phyloP scores from a whole-genome alignment of 2,329 filamentous ascomycete species.

The Colletotrichum somersetense region DNA sequence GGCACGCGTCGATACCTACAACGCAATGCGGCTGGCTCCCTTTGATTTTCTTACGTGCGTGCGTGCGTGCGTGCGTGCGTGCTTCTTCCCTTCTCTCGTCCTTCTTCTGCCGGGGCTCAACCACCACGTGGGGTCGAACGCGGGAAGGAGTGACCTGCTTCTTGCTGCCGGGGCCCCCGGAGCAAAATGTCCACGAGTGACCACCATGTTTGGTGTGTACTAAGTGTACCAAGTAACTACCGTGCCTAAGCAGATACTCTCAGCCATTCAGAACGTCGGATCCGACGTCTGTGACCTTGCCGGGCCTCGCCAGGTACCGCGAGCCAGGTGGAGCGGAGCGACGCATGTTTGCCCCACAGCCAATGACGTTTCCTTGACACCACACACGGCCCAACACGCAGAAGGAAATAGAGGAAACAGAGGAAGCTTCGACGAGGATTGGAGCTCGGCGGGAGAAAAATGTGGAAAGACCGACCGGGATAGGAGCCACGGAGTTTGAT shows the following conservation, averaged over 20 bases:
- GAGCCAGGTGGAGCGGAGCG: neutral
- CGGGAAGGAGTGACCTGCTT: slow-evolving; percentile 22
- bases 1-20: too few relatives aligned
- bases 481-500: neutral
- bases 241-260: neutral
- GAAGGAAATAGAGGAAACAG: slow-evolving; percentile 18
- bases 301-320: neutral
- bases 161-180: slow-evolving; percentile 3
- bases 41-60: too few relatives aligned
- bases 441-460: neutral
- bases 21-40: too few relatives aligned
- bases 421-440: slow-evolving; percentile 9
- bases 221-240: too few relatives aligned
- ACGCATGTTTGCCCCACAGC: slow-evolving; percentile 18
- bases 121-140: neutral
- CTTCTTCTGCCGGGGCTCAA: neutral
- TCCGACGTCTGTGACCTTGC: slow-evolving; percentile 25
- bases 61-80: too few relatives aligned
- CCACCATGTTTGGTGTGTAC: neutral
- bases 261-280: slow-evolving; percentile 16
- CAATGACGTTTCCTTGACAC: slow-evolving; percentile 39
- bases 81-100: neutral
- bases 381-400: slow-evolving; percentile 6
- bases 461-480: neutral
- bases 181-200: slow-evolving; percentile 34